Evolutionary conservation across 306 rosid genomes (phyloP).

Genomic region (apple (Malus domestica)): ASM211411v1 NC_041791.1:36410501-36411000

Average conservation of each 20-base stretch:
- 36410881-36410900: background rate
- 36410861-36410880: background rate
- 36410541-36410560: background rate
- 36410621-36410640: conserved; percentile 49
- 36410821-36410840: conserved; percentile 68
- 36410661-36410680: conserved; percentile 4
- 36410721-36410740: conserved; percentile 25
- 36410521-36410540: no score
- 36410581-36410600: conserved; percentile 62
- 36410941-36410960: background rate
- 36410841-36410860: conserved; percentile 21
- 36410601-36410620: conserved; percentile 67
- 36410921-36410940: background rate
- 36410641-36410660: conserved; percentile 18
- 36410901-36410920: background rate
- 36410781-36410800: conserved; percentile 61
- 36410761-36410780: conserved; percentile 46
- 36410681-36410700: conserved; percentile 8
- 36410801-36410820: conserved; percentile 52
- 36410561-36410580: conserved; percentile 22
- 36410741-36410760: background rate
- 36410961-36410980: background rate
- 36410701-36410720: conserved; percentile 59
- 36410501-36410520: conserved; percentile 13
- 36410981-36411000: background rate